Evolutionary conservation across 2,329 filamentous ascomycete species (phyloP), one percentile per base, ranked within the genome.

Genomic region (Arachnopeziza araneosa): DNA sequence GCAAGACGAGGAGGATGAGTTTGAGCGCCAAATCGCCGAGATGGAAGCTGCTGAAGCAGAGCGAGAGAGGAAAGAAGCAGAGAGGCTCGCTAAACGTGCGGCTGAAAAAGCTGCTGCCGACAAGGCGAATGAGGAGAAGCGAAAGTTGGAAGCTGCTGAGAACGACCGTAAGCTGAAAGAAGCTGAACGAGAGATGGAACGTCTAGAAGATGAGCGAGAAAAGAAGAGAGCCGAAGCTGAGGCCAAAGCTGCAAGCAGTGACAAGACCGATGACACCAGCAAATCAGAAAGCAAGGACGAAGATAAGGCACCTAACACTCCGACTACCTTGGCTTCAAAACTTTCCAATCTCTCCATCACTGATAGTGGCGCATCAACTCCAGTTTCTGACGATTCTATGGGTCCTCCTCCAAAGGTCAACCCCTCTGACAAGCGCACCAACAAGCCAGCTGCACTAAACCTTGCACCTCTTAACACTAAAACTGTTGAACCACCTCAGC

Each of bases 361-460:
- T 21, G 79, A 78, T 50, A 71, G 70, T 49, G 79, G 78, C 65
- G 53, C 75, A 21, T 71, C 74, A 12, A 73, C 72, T 70, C 78
- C 68, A 64, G 73, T 72, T 64, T 75, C 76, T 9, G 76, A 78
- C 53, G 75, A 79, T 50, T 74, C 76, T 12, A 76, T 76, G 77
- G 77, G 65, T 54, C 76, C 67, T 63, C 80, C 76, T 66, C 78
- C 76, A 71, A 87, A 87, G 73, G 73, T 79, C 21, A 75, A 82
- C 52, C 79, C 59, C 78, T 32, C 51, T 9, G 80, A 85, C 68
- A 92, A 91, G 76, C 85, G 81, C 23, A 71, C 79, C 61, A 96
- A 96, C 60, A 97, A 96, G 81, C 93, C 95, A 55, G 86, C 89
- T 61, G 88, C 91, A 52, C 86, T 99, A 66, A 97, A 97, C 77